Evolutionary conservation across 768 basidiomycete species (phyloP).

Genomic region (Lactarius deliciosus): DNA sequence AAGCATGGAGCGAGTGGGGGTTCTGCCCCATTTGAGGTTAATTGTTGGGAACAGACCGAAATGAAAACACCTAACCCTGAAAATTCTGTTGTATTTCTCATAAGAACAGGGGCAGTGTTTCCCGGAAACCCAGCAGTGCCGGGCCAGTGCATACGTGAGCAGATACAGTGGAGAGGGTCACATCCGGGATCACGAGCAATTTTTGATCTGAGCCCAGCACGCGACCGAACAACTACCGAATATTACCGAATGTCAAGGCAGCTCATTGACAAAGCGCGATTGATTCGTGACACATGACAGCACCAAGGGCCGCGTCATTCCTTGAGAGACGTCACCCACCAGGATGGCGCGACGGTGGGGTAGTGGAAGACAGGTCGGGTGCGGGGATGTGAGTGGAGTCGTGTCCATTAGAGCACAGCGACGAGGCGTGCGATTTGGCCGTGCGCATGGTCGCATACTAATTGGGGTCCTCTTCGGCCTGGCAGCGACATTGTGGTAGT

Average conservation of each 20-base stretch:
- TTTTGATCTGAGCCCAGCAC: background rate
- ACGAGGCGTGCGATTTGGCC: background rate
- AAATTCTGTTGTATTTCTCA: background rate
- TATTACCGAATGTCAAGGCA: background rate
- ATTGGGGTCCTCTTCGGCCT: background rate
- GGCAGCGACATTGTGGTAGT: background rate
- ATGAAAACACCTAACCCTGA: background rate
- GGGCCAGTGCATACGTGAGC: background rate
- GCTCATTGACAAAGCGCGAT: background rate
- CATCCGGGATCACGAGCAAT: background rate
- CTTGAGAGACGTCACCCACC: background rate
- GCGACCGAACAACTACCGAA: background rate
- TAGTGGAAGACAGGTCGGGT: background rate
- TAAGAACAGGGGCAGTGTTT: background rate
- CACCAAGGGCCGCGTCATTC: background rate
- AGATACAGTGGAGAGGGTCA: background rate
- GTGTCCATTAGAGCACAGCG: background rate
- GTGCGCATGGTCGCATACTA: background rate
- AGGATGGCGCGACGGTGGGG: background rate
- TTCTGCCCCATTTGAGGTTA: background rate
- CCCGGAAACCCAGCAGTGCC: background rate
- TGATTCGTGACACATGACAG: background rate
- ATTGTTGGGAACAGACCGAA: background rate
- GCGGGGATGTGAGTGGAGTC: too few species aligned
- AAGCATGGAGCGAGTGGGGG: background rate